phyloP scores from a whole-genome alignment of 1,284 basidiomycete genomes.

The Naganishia liquefaciens region DNA sequence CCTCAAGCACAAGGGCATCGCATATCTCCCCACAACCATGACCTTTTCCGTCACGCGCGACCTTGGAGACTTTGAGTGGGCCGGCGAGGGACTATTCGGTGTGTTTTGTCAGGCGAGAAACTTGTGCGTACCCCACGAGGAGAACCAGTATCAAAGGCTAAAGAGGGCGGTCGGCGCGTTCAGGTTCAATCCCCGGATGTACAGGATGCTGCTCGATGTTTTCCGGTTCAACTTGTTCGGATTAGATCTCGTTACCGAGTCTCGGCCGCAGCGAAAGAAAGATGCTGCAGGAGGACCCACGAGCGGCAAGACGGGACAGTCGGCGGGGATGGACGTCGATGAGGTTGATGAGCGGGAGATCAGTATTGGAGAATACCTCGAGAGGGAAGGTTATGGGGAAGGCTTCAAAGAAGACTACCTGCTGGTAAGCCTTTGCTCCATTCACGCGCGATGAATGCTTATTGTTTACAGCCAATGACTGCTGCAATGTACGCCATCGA shows the following conservation, averaged over 20 bases:
- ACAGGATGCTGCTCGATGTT: constrained; percentile 75
- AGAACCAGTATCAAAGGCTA: background rate
- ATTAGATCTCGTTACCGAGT: constrained; percentile 47
- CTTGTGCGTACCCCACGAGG: constrained; percentile 45
- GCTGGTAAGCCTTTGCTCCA: constrained; percentile 59
- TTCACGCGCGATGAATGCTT: background rate
- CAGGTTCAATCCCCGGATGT: constrained; percentile 65
- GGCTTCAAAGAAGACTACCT: constrained; percentile 76
- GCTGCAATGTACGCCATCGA: constrained; percentile 60
- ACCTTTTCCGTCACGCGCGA: constrained; percentile 75
- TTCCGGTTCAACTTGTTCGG: constrained; percentile 74
- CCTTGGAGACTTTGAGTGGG: constrained; percentile 70
- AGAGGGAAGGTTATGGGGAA: constrained; percentile 66
- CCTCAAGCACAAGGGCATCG: constrained; percentile 61
- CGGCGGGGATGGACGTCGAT: constrained; percentile 43
- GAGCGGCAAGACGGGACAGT: constrained; percentile 39
- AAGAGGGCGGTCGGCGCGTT: background rate
- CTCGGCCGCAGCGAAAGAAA: constrained; percentile 30
- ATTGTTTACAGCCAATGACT: constrained; percentile 66
- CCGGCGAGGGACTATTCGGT: constrained; percentile 63
- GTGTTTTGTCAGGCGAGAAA: constrained; percentile 69
- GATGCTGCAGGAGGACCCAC: constrained; percentile 5
- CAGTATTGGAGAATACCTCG: constrained; percentile 70
- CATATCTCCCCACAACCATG: constrained; percentile 68
- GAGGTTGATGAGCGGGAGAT: constrained; percentile 51